These are phyloP conservation scores for Suillus bovinus DNA, from an alignment of 768 basidiomycete species.

Conservation along the genomic window DNA sequence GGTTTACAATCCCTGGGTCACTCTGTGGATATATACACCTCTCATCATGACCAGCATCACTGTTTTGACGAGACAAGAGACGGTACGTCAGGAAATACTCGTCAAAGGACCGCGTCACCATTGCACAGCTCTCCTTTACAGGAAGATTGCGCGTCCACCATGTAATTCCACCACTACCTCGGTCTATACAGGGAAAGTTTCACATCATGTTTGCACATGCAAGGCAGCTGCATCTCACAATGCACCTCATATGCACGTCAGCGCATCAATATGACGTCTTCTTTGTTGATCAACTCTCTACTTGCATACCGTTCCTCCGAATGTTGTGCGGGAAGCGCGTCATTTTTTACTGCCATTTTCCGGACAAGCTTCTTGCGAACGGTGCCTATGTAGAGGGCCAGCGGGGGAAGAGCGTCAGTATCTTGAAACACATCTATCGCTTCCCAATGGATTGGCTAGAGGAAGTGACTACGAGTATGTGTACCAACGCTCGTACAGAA, in stretches of 20 bases:
- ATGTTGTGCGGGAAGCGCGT: constrained; percentile 69
- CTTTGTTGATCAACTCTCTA: constrained; percentile 94
- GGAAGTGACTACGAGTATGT: constrained; percentile 83
- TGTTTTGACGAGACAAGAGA: constrained; percentile 95
- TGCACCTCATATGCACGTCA: constrained; percentile 54
- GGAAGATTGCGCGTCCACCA: constrained; percentile 80
- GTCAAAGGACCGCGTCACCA: background rate
- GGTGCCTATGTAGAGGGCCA: constrained; percentile 62
- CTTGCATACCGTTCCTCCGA: constrained; percentile 84
- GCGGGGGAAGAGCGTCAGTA: constrained; percentile 39
- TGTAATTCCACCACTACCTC: constrained; percentile 75
- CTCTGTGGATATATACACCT: constrained; percentile 87
- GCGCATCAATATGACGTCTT: constrained; percentile 71
- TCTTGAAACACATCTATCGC: constrained; percentile 78
- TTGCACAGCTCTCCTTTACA: constrained; percentile 30
- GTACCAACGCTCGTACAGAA: background rate
- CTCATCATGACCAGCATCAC: constrained; percentile 81
- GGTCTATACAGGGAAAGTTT: constrained; percentile 74
- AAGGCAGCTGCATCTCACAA: constrained; percentile 81
- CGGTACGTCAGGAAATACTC: constrained; percentile 48
- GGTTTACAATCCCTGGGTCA: constrained; percentile 86
- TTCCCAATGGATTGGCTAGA: constrained; percentile 88
- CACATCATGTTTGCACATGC: constrained; percentile 89
- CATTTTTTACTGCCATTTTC: constrained; percentile 98
- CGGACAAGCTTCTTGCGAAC: constrained; percentile 86